phyloP scores from a whole-genome alignment of 2,329 filamentous ascomycete species.

The Incumbomyces lentus region DNA sequence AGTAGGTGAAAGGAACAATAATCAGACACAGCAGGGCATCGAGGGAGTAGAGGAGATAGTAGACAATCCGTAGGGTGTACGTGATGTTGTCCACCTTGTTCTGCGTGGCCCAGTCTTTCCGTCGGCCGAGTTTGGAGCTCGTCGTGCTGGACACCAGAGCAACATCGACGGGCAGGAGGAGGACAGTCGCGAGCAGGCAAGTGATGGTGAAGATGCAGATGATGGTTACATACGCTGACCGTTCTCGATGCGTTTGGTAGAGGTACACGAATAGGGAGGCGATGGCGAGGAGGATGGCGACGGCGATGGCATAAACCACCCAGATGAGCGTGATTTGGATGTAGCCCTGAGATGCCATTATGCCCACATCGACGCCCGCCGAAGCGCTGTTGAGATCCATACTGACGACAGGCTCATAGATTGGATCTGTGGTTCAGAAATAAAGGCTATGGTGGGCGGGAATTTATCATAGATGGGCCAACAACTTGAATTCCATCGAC shows the following conservation, averaged over 20 bases:
- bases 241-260: conserved; percentile 81
- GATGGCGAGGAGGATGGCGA: conserved; percentile 64
- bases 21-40: conserved; percentile 83
- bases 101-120: conserved; percentile 92
- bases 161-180: conserved; percentile 89
- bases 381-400: neutral
- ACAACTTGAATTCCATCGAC: no score
- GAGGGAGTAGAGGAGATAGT: conserved; percentile 85
- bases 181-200: conserved; percentile 76
- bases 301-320: conserved; percentile 79
- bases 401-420: neutral
- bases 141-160: conserved; percentile 86
- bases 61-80: conserved; percentile 72
- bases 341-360: conserved; percentile 45
- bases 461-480: no score
- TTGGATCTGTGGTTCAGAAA: neutral
- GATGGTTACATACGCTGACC: conserved; percentile 68
- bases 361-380: conserved; percentile 1
- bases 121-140: conserved; percentile 61
- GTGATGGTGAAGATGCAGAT: conserved; percentile 83
- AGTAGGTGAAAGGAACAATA: conserved; percentile 91
- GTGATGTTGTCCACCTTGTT: conserved; percentile 68
- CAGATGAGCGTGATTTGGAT: conserved; percentile 88
- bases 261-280: conserved; percentile 79
- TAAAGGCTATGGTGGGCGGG: neutral